Percentiles rank a stretch among this genome's conserved stretches.
phyloP scores from a whole-genome alignment of 2,329 filamentous ascomycete genomes.

The Talaromyces sp. region DNA sequence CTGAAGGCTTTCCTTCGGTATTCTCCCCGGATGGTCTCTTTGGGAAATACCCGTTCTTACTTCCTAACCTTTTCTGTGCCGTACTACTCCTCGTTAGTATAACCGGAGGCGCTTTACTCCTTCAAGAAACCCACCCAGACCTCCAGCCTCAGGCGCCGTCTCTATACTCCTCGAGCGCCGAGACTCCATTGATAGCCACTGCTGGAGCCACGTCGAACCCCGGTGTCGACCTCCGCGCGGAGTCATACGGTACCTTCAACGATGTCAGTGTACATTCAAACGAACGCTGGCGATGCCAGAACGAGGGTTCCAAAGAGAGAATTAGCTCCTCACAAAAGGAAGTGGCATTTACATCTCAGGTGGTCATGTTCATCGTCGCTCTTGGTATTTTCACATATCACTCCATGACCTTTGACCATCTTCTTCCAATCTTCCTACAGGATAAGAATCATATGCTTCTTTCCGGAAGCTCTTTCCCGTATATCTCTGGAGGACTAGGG shows the following conservation, averaged over 20 bases:
- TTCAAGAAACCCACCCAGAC: conserved; percentile 86
- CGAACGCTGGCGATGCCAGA: conserved; percentile 48
- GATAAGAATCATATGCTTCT: conserved; percentile 50
- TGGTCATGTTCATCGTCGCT: conserved; percentile 73
- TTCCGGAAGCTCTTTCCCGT: conserved; percentile 15
- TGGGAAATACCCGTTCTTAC: conserved; percentile 73
- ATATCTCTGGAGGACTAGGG: conserved; percentile 61
- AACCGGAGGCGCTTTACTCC: conserved; percentile 69
- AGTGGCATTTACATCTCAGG: conserved; percentile 57
- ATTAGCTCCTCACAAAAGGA: conserved; percentile 28
- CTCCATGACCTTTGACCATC: conserved; percentile 89
- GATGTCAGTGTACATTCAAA: conserved; percentile 51
- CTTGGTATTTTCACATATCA: conserved; percentile 91
- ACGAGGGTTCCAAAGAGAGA: conserved; percentile 38
- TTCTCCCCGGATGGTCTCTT: conserved; percentile 70
- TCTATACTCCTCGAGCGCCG: conserved; percentile 44
- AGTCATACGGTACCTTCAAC: conserved; percentile 73
- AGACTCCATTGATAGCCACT: conserved; percentile 71
- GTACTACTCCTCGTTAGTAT: conserved; percentile 73
- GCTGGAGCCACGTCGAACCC: conserved; percentile 70
- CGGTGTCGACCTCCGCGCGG: conserved; percentile 68
- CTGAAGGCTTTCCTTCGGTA: conserved; percentile 64
- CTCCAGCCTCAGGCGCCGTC: conserved; percentile 54
- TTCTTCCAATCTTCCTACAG: conserved; percentile 89
- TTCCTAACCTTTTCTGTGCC: conserved; percentile 85